phyloP scores from a whole-genome alignment of 2,329 filamentous ascomycete genomes.

The Epichloe gansuensis region DNA sequence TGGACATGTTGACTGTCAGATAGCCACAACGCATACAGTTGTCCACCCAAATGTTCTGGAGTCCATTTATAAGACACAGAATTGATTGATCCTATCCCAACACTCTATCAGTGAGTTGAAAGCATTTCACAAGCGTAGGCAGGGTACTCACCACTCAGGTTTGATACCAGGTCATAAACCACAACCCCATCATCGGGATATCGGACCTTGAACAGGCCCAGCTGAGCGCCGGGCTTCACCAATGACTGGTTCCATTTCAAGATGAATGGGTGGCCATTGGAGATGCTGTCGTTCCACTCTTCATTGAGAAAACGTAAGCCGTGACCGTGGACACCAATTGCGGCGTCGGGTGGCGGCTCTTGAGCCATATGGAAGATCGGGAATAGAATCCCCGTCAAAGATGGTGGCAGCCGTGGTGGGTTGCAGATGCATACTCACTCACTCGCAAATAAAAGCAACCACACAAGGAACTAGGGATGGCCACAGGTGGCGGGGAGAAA shows the following conservation, averaged over 20 bases:
- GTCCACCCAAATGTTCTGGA: conserved; percentile 14
- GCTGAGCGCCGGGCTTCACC: conserved; percentile 9
- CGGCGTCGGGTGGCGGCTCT: conserved; percentile 6
- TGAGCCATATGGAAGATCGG: conserved; percentile 10
- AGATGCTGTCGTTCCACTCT: conserved; percentile 22
- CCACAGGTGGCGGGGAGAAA: conserved; percentile 4
- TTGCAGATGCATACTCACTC: conserved; percentile 3
- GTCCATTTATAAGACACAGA: conserved; percentile 17
- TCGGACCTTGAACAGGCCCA: conserved; percentile 18
- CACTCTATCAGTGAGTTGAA: conserved; percentile 6
- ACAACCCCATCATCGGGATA: conserved; percentile 19
- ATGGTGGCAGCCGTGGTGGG: conserved; percentile 1
- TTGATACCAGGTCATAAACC: conserved; percentile 16
- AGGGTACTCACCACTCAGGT: conserved; percentile 18
- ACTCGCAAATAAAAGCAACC: neutral
- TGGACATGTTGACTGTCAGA: conserved; percentile 11
- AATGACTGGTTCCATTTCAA: conserved; percentile 20
- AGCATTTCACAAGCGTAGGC: neutral
- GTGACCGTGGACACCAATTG: conserved; percentile 11
- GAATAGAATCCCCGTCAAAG: conserved; percentile 2
- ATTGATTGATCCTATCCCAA: conserved; percentile 13
- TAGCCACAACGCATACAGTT: conserved; percentile 19
- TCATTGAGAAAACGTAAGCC: conserved; percentile 20
- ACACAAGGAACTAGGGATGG: neutral
- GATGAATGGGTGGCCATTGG: conserved; percentile 17